These are phyloP conservation scores for Pichia scutulata DNA, from an alignment of 805 yeast species.

Conservation along the genomic window DNA sequence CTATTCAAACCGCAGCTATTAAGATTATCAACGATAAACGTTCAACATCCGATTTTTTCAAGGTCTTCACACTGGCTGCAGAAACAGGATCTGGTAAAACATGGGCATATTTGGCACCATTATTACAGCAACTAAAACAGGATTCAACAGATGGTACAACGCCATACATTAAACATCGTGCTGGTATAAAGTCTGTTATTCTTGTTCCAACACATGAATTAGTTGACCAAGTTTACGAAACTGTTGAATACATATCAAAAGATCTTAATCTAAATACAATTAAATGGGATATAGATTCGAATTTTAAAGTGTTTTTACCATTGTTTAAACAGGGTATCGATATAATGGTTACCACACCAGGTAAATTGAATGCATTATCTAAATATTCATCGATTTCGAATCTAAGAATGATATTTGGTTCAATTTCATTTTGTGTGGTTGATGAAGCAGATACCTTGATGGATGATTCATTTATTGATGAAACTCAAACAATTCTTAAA, in stretches of 20 bases:
- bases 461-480: constrained; percentile 69
- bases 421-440: constrained; percentile 56
- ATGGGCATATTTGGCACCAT: constrained; percentile 78
- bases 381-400: constrained; percentile 25
- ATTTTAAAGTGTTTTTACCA: constrained; percentile 45
- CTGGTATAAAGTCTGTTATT: constrained; percentile 62
- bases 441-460: constrained; percentile 94
- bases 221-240: constrained; percentile 65
- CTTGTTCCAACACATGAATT: constrained; percentile 86
- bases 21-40: constrained; percentile 42
- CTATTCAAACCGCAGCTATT: constrained; percentile 75
- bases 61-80: constrained; percentile 77
- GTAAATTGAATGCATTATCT: constrained; percentile 41
- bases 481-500: constrained; percentile 50
- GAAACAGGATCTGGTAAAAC: constrained; percentile 98
- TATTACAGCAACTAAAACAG: constrained; percentile 60
- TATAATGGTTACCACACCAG: constrained; percentile 80
- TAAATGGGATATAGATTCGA: constrained; percentile 57
- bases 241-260: constrained; percentile 28
- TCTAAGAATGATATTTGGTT: constrained; percentile 32
- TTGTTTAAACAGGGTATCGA: constrained; percentile 53
- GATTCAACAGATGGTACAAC: constrained; percentile 23
- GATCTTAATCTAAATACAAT: constrained; percentile 37
- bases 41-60: constrained; percentile 31
- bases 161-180: constrained; percentile 21